Base-by-base conservation (phyloP, 768 basidiomycete species). In the Pleurotus pulmonarius region DNA sequence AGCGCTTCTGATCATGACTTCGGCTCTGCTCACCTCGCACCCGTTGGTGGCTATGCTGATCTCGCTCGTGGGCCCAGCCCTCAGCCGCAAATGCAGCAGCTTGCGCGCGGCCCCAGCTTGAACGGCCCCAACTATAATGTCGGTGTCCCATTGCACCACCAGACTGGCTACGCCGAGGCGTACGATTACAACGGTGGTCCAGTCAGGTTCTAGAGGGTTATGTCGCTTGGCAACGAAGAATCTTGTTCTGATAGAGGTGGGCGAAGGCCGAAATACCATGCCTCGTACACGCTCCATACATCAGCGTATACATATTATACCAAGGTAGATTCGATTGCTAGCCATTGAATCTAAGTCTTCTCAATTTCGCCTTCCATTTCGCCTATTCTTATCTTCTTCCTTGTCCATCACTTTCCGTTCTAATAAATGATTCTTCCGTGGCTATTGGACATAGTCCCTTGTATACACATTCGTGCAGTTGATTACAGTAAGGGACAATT, bases 11-110 rank as follows among this genome's bases (percentile, higher is more conserved):
- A 90, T 15, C 89, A 91, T 65, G 90, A 92, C 68, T 90, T 90
- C 68, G 84, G 83, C 22, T 65, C 83, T 22, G 59, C 76, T 13
- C 65, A 72, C 49, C 75, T 86, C 45, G 83, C 85, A 12, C 83
- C 88, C 22, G 83, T 88, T 56, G 90, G 88, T 56, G 89, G 88
- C 18, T 93, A 93, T 63, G 91, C 89, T 46, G 89, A 92, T 67
- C 79, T 92, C 46, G 80, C 88, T 56, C 87, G 90, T 59, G 90
- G 88, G 37, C 76, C 88, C 55, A 88, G 83, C 70, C 83, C 86
- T 15, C 80, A 81, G 59, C 90, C 88, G 15, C 79, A 74, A 57
- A 86, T 87, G 84, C 74, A 78, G 49, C 77, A 86, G 65, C 68
- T 80, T 34, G 60, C 61, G 29, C 77, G 77, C 57, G 80, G 78